Conservation (phyloP, 495 filamentous ascomycete genomes). For the Cryomyces minteri region DNA sequence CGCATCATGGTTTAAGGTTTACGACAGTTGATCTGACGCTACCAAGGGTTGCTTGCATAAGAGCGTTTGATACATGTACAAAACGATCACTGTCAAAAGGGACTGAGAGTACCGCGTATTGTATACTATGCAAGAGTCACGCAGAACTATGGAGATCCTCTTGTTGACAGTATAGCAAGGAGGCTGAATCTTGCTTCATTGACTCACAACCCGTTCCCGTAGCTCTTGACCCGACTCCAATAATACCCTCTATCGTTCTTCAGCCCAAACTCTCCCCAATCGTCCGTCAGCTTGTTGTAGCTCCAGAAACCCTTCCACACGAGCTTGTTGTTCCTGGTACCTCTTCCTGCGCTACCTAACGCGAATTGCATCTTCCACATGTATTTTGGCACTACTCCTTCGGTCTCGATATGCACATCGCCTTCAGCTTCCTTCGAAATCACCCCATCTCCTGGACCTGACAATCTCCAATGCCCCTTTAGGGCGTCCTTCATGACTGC, state of each 20-base stretch:
- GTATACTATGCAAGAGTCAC: too few relatives aligned
- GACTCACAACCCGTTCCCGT: neutral
- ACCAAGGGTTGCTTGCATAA: too few relatives aligned
- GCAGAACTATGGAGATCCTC: too few relatives aligned
- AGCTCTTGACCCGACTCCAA: constrained; percentile 72
- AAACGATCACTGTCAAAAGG: too few relatives aligned
- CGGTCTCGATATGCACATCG: constrained; percentile 70
- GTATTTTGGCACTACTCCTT: constrained; percentile 59
- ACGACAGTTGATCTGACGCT: too few relatives aligned
- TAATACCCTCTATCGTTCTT: constrained; percentile 74
- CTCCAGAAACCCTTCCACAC: constrained; percentile 83
- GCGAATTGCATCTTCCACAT: constrained; percentile 61
- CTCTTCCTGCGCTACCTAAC: constrained; percentile 37
- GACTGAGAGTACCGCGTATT: too few relatives aligned
- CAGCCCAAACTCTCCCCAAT: constrained; percentile 72
- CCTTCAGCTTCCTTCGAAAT: constrained; percentile 30
- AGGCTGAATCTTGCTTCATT: too few relatives aligned
- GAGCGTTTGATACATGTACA: too few relatives aligned
- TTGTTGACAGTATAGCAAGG: too few relatives aligned
- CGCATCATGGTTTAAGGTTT: too few relatives aligned
- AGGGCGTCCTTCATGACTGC: constrained; percentile 41
- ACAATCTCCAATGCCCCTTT: constrained; percentile 40
- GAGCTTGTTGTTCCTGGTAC: constrained; percentile 59
- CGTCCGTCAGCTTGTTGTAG: constrained; percentile 75
- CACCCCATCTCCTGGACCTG: constrained; percentile 13